Evolutionary conservation across 2,329 filamentous ascomycete genomes (phyloP).

Genomic region (Beauveria rudraprayagi): DNA sequence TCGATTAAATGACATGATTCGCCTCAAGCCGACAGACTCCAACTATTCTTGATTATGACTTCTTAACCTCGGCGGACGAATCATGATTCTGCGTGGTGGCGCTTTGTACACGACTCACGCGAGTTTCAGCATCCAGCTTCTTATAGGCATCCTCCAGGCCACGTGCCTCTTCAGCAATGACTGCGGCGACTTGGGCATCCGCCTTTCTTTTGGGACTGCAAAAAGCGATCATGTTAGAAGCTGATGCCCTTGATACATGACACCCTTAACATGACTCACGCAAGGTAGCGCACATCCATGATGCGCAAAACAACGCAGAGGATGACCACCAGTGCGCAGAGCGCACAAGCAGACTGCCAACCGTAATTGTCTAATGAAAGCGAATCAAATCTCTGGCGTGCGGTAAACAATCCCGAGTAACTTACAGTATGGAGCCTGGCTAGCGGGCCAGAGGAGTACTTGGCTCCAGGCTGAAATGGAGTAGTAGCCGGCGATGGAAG

Average conservation of each 20-base stretch:
- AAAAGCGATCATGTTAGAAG: background rate
- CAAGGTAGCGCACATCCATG: slow-evolving; percentile 27
- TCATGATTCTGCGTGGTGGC: background rate
- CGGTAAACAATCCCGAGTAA: background rate
- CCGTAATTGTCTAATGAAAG: slow-evolving; percentile 31
- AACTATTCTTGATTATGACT: background rate
- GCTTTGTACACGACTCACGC: background rate
- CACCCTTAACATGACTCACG: background rate
- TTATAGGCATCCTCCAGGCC: background rate
- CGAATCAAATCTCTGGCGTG: background rate
- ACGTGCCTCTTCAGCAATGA: background rate
- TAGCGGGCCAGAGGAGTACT: slow-evolving; percentile 43
- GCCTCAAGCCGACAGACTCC: too few species aligned
- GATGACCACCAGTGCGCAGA: slow-evolving; percentile 35
- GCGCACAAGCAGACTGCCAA: slow-evolving; percentile 38
- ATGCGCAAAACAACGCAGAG: slow-evolving; percentile 36
- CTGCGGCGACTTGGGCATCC: slow-evolving; percentile 2
- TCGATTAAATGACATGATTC: background rate
- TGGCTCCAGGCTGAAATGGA: slow-evolving; percentile 44
- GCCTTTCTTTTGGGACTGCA: slow-evolving; percentile 8
- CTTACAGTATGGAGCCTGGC: slow-evolving; percentile 40
- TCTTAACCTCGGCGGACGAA: background rate
- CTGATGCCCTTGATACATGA: background rate
- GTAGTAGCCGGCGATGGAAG: slow-evolving; percentile 41
- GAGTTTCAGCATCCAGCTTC: slow-evolving; percentile 2